phyloP scores from a whole-genome alignment of 2,329 filamentous ascomycete genomes.

The Xylaria sp. region DNA sequence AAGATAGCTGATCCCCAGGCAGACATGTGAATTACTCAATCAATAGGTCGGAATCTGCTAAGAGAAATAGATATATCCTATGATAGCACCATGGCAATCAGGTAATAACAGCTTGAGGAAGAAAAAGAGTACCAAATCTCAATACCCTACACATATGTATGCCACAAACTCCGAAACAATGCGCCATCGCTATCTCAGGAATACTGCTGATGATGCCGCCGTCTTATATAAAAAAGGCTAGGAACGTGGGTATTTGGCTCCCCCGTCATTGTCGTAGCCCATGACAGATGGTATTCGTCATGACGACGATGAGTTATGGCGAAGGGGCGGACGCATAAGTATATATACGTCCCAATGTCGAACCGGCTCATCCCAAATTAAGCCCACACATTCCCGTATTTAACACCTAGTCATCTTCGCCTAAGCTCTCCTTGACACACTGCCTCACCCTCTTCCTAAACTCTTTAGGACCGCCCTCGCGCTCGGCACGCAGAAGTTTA shows the following conservation, averaged over 20 bases:
- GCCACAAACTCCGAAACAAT: constrained; percentile 23
- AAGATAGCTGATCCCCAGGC: background rate
- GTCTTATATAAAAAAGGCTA: background rate
- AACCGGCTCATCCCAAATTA: background rate
- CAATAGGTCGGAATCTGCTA: background rate
- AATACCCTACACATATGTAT: background rate
- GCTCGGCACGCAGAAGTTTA: constrained; percentile 82
- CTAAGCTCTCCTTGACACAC: constrained; percentile 81
- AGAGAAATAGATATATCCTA: too few relatives aligned
- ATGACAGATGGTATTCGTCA: too few relatives aligned
- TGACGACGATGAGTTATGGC: too few relatives aligned
- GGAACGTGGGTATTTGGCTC: background rate
- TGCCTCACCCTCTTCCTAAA: constrained; percentile 80
- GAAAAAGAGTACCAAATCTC: background rate
- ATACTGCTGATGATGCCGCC: constrained; percentile 3
- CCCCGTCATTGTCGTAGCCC: background rate
- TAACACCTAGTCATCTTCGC: constrained; percentile 65
- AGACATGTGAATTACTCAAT: background rate
- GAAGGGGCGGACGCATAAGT: background rate
- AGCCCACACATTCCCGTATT: background rate
- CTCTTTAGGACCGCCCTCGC: constrained; percentile 64
- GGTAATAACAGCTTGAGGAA: too few relatives aligned
- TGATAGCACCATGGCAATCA: too few relatives aligned
- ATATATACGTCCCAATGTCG: background rate
- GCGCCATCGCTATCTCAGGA: constrained; percentile 17